Evolutionary conservation across 2,329 filamentous ascomycete genomes (phyloP), one percentile per base, ranked within the genome.

Genomic region (Fonsecaea monophora): DNA sequence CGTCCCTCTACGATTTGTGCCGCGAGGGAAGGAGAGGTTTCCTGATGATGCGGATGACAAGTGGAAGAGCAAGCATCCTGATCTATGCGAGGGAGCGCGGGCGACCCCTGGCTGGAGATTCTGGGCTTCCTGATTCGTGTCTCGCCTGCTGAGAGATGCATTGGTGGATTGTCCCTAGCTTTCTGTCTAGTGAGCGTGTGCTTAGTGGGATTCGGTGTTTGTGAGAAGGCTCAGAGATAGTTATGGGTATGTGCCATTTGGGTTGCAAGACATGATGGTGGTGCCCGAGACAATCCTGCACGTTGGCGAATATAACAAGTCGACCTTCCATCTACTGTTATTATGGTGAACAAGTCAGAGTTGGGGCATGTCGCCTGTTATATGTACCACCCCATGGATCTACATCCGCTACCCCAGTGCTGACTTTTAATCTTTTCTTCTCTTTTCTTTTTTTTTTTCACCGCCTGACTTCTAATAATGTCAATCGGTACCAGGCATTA

Each of bases 1-100:
- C 54, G 86, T 94, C 38, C 89, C 89, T 0, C 80, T 94, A 48
- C 80, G 90, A 69, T 78, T 94, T 70, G 89, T 92, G 9, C 87
- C 80, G 79, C 86, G 89, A 71, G 91, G 91, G 0, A 78, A 85
- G 70, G 92, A 94, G 82, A 84, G 85, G 73, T 93, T 94, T 78
- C 71, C 71, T 42, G 64, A 69, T 9, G 62, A 73, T 61, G 67
- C 77, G 73, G 71, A 73, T 61, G 68, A 71, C 42, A 67, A 67
- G 34, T 73, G 71, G 71, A 73, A 73, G 55, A 58, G 54, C 50
- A 73, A 72, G 59, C 70, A 72, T 63, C 70, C 71, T 4, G 70
- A 72, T 32, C 32, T 68, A 62, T 65, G 66, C 34, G 34, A 40
- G 30, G 55, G 48, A 35, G 45, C 53, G 25, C 30, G 61, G 38